Evolutionary conservation across 2,329 filamentous ascomycete species (phyloP), one percentile per base, ranked within the genome.

Genomic region (Delphinella strobiligena): DNA sequence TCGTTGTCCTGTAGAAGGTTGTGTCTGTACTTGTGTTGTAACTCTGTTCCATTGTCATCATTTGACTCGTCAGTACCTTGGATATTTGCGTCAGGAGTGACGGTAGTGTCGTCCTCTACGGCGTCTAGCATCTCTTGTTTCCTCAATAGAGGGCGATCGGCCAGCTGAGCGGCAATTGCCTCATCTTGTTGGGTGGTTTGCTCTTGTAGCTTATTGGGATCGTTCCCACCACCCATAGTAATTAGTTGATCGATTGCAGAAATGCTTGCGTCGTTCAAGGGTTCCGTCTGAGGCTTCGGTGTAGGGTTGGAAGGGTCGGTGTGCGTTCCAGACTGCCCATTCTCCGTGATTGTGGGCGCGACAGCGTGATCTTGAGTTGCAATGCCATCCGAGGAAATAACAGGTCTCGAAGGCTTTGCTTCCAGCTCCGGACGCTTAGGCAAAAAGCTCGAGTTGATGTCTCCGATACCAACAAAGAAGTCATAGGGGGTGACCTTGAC

Each of bases 391-490:
- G 17, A 11, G 3, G 38, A 31, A 33, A 43, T 49, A 5, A 39
- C 41, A 22, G 47, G 45, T 31, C 48, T 51, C 11, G 48, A 35
- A n/a, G 54, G 53, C 14, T 42, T 42, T 11, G 50, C 47, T 24
- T 59, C 55, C 4, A 59, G 41, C 39, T 63, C 68, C 45, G 68
- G 67, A 46, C 75, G 78, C 60, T 93, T 93, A 0, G 91, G 91
- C 38, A 98, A 61, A 56, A 96, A 98, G 56, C 85, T 94, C 10
- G 89, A 93, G 65, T 98, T 98, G 68, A 98, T 98, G 60, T 98
- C 91, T 46, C 91, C 91, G 47, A 95, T 94, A 12, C 91, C 91
- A 42, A 93, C 85, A 64, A 96, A 98, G 62, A 98, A 98, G 59
- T 96, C 89, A 59, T 94, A 98, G 0, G 89, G 86, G 1, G 80